A percentile compares a stretch with the other conserved stretches of the same genome.
Evolutionary conservation across 495 filamentous ascomycete species (phyloP).

Genomic region (Rostrohypoxylon terebratum): DNA sequence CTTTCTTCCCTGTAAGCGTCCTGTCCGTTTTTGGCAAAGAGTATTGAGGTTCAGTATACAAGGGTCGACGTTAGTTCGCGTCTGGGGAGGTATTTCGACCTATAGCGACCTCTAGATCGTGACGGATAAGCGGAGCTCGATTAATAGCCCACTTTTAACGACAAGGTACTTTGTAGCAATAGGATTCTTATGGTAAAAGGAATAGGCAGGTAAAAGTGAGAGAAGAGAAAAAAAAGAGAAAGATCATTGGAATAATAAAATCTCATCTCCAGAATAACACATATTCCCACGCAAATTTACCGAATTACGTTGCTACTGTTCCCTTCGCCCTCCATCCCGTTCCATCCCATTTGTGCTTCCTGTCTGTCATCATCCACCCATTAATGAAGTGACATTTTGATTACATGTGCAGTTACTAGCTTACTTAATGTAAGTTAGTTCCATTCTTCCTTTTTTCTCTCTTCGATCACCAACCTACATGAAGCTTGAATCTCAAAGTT

Average conservation of each 20-base stretch:
- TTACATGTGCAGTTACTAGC: background rate
- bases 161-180: conserved; percentile 31
- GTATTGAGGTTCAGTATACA: conserved; percentile 17
- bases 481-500: background rate
- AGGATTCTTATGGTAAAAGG: conserved; percentile 27
- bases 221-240: conserved; percentile 3
- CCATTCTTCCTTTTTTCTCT: background rate
- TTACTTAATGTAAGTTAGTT: conserved; percentile 22
- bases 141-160: conserved; percentile 26
- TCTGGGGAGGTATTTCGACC: conserved; percentile 11
- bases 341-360: conserved; percentile 3
- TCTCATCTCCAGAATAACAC: conserved; percentile 22
- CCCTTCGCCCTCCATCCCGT: background rate
- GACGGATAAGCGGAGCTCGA: background rate
- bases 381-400: background rate
- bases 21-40: conserved; percentile 1
- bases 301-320: conserved; percentile 2
- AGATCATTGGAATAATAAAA: conserved; percentile 1
- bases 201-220: conserved; percentile 25
- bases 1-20: conserved; percentile 12
- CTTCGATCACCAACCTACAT: conserved; percentile 24
- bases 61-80: conserved; percentile 30
- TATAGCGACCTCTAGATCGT: conserved; percentile 27
- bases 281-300: conserved; percentile 5
- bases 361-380: background rate